Percentiles rank a stretch among this genome's conserved stretches.
phyloP scores from a whole-genome alignment of 2,329 filamentous ascomycete genomes.

The Teratosphaeria zuluensis region DNA sequence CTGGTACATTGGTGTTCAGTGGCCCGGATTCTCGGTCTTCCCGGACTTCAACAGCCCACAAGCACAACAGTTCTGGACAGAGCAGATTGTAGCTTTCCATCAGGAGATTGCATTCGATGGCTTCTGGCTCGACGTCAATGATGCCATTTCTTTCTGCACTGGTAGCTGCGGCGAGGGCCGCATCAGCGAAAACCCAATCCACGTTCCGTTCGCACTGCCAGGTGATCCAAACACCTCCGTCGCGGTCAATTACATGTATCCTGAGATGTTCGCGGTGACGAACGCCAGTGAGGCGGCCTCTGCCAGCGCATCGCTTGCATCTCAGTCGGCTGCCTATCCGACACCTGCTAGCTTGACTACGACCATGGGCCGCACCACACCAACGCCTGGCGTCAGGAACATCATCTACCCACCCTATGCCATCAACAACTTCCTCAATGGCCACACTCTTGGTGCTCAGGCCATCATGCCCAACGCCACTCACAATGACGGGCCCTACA shows the following conservation, averaged over 20 bases:
- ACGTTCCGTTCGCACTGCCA: conserved; percentile 43
- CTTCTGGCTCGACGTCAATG: conserved; percentile 20
- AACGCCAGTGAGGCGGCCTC: conserved; percentile 58
- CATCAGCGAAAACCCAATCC: conserved; percentile 27
- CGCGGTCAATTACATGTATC: conserved; percentile 37
- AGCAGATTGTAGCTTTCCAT: conserved; percentile 12
- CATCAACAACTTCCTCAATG: conserved; percentile 18
- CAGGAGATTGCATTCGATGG: conserved; percentile 12
- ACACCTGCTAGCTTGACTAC: conserved; percentile 7
- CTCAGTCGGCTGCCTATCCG: conserved; percentile 35
- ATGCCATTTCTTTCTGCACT: conserved; percentile 15
- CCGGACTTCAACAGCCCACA: conserved; percentile 14
- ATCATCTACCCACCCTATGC: conserved; percentile 24
- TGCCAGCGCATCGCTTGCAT: conserved; percentile 34
- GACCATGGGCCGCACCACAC: conserved; percentile 11
- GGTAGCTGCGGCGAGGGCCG: conserved; percentile 14
- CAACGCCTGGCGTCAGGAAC: conserved; percentile 21
- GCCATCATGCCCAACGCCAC: conserved; percentile 12
- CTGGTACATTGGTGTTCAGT: conserved; percentile 20
- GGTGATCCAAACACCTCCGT: conserved; percentile 27
- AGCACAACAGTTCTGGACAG: conserved; percentile 15
- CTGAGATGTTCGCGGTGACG: conserved; percentile 59
- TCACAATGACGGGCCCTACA: conserved; percentile 15
- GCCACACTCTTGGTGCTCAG: conserved; percentile 25
- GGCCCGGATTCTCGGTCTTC: conserved; percentile 14